Evolutionary conservation across 352 stramenopile genomes (phyloP).

Genomic region (Blastocystis sp.): DNA sequence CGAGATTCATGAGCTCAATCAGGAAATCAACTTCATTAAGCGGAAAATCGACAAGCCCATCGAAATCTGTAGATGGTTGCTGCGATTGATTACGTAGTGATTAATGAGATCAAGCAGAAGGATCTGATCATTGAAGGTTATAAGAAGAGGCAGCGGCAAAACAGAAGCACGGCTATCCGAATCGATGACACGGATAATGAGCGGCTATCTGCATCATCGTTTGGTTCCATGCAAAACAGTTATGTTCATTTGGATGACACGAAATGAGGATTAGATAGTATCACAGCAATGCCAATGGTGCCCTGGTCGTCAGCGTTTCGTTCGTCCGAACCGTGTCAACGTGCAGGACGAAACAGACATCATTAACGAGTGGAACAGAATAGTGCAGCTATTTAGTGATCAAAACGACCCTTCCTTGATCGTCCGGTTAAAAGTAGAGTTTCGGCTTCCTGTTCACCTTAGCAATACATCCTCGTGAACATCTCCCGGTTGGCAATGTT

Average conservation of each 20-base stretch:
- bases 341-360: slow-evolving; percentile 49
- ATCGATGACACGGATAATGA: background rate
- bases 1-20: slow-evolving; percentile 22
- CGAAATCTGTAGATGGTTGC: slow-evolving; percentile 1
- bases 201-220: background rate
- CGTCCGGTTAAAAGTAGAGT: background rate
- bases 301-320: background rate
- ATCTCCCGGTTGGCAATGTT: slow-evolving; percentile 36
- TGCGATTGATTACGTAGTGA: background rate
- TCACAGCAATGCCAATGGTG: background rate
- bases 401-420: background rate
- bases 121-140: slow-evolving; percentile 31
- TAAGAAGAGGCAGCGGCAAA: background rate
- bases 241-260: background rate
- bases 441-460: background rate
- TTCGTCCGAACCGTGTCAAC: slow-evolving; percentile 16
- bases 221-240: background rate
- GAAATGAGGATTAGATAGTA: background rate
- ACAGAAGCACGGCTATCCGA: background rate
- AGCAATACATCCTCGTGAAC: slow-evolving; percentile 37
- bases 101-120: slow-evolving; percentile 53
- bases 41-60: slow-evolving; percentile 24
- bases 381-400: slow-evolving; percentile 3
- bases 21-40: slow-evolving; percentile 52
- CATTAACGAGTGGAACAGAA: slow-evolving; percentile 51